These are phyloP conservation scores for Pistacia vera DNA, from an alignment of 345 rosid genomes.

Conservation along the genomic window DNA sequence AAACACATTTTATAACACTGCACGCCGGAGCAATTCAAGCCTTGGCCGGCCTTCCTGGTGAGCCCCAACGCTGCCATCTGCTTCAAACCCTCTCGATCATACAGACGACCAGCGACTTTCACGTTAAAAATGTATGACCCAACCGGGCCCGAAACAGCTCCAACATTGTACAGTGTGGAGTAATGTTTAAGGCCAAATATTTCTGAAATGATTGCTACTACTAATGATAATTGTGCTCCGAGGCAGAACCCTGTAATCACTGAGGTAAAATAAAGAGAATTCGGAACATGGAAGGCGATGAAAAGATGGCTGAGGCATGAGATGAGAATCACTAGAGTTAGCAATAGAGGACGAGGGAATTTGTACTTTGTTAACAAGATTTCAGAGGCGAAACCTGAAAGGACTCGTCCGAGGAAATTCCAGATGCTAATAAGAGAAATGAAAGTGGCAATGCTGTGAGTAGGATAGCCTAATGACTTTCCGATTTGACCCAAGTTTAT, in stretches of 20 bases:
- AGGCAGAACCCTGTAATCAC: conserved; percentile 54
- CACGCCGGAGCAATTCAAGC: conserved; percentile 41
- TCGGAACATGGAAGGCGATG: conserved; percentile 48
- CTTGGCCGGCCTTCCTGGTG: conserved; percentile 22
- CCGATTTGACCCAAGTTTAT: conserved; percentile 56
- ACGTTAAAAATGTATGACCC: conserved; percentile 53
- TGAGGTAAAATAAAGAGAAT: conserved; percentile 53
- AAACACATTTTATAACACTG: conserved; percentile 45
- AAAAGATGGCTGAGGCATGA: conserved; percentile 48
- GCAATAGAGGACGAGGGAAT: conserved; percentile 47
- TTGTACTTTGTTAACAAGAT: conserved; percentile 43
- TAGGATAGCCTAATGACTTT: conserved; percentile 41
- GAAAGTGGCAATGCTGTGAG: conserved; percentile 41
- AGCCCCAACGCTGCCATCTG: conserved; percentile 36
- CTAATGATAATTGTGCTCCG: conserved; percentile 53
- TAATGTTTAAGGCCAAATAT: conserved; percentile 59
- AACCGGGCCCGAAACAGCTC: conserved; percentile 45
- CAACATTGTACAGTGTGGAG: conserved; percentile 49
- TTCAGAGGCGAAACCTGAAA: conserved; percentile 50
- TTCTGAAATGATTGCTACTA: conserved; percentile 54
- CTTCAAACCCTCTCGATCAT: conserved; percentile 47
- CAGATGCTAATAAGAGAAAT: conserved; percentile 59
- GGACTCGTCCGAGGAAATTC: conserved; percentile 58
- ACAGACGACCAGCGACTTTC: conserved; percentile 47
- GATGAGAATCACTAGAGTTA: conserved; percentile 40